These are phyloP conservation scores for Obba rivulosa DNA, from an alignment of 768 basidiomycete species.

Conservation along the genomic window DNA sequence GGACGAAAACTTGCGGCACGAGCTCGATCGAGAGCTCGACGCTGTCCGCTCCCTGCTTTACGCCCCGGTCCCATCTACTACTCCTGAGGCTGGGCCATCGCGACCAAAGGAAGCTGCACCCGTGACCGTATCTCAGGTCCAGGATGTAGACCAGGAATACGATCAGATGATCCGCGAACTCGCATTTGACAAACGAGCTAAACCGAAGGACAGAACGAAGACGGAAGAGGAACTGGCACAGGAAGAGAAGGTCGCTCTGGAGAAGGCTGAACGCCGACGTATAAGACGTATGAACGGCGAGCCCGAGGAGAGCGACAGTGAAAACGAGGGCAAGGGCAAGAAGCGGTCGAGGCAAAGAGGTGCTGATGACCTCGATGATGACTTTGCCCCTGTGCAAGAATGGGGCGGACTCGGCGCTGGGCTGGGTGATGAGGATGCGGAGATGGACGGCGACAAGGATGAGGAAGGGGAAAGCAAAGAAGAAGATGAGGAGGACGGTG, in stretches of 20 bases:
- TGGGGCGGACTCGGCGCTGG: conserved; percentile 28
- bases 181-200: conserved; percentile 88
- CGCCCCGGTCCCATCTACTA: conserved; percentile 40
- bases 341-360: conserved; percentile 56
- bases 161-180: conserved; percentile 90
- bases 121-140: not conserved
- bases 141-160: conserved; percentile 61
- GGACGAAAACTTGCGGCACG: conserved; percentile 79
- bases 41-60: conserved; percentile 73
- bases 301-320: conserved; percentile 57
- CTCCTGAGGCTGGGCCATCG: conserved; percentile 9
- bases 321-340: conserved; percentile 43
- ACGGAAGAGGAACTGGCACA: conserved; percentile 91
- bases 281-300: conserved; percentile 83
- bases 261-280: conserved; percentile 78
- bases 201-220: conserved; percentile 92
- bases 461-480: conserved; percentile 25
- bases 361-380: conserved; percentile 91
- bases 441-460: conserved; percentile 33
- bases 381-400: conserved; percentile 41
- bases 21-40: conserved; percentile 86
- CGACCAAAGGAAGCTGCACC: conserved; percentile 1
- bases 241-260: conserved; percentile 81
- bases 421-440: conserved; percentile 30
- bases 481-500: conserved; percentile 24